Conservation (phyloP, 495 filamentous ascomycete genomes). For the Oidiodendron maius region DNA sequence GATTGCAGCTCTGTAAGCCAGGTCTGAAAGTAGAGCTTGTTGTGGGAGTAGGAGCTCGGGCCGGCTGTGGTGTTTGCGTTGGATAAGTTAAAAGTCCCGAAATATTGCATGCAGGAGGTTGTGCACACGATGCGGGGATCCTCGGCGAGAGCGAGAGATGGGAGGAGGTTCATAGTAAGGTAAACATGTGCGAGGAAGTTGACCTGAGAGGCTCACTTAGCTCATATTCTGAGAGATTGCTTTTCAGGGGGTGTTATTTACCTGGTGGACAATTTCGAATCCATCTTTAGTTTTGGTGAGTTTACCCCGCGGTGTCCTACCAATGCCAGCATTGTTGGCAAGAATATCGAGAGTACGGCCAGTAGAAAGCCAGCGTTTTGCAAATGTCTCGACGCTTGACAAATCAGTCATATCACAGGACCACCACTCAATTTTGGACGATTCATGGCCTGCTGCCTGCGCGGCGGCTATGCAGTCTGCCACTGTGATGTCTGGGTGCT, state of each 20-base stretch:
- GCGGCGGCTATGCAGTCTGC: conserved; percentile 2
- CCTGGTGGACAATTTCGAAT: conserved; percentile 13
- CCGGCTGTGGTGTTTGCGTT: conserved; percentile 1
- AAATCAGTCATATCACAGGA: conserved; percentile 8
- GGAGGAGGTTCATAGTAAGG: conserved; percentile 9
- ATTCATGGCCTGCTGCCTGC: neutral
- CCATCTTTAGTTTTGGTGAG: conserved; percentile 5
- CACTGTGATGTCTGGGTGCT: conserved; percentile 6
- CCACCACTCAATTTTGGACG: conserved; percentile 8
- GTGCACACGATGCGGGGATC: conserved; percentile 10
- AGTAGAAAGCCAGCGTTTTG: neutral
- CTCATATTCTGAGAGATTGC: neutral
- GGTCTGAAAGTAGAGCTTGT: conserved; percentile 15
- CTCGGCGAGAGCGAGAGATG: neutral
- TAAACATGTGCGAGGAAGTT: conserved; percentile 11
- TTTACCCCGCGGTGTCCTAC: neutral
- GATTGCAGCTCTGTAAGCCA: conserved; percentile 13
- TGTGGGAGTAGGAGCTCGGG: conserved; percentile 1
- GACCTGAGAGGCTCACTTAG: conserved; percentile 1
- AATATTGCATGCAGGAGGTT: conserved; percentile 12
- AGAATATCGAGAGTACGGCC: conserved; percentile 5
- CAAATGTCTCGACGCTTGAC: conserved; percentile 4
- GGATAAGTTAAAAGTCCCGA: conserved; percentile 4
- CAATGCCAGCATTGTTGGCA: conserved; percentile 8
- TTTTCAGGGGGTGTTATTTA: neutral